Evolutionary conservation across 2,329 filamentous ascomycete genomes (phyloP).

Genomic region (Penicillium sp.): DNA sequence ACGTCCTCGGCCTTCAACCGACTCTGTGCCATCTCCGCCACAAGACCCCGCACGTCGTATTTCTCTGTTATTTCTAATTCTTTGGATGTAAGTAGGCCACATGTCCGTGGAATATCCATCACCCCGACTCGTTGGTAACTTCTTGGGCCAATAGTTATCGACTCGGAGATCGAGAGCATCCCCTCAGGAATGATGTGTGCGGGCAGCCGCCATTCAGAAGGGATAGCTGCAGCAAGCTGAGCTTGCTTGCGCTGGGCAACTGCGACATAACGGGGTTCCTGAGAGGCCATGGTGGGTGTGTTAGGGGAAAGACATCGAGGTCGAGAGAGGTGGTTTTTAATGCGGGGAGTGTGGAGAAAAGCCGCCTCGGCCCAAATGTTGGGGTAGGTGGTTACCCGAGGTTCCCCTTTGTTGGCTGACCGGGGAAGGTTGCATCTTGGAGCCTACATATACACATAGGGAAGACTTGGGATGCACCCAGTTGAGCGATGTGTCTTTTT

Average conservation of each 20-base stretch:
- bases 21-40: conserved; percentile 28
- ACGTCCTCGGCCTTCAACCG: conserved; percentile 40
- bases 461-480: too few relatives aligned
- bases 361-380: conserved; percentile 6
- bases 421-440: too few relatives aligned
- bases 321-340: not conserved
- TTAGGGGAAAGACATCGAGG: not conserved
- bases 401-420: not conserved
- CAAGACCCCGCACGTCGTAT: conserved; percentile 39
- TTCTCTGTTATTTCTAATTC: conserved; percentile 51
- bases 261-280: conserved; percentile 21
- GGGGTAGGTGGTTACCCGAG: not conserved
- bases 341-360: conserved; percentile 16
- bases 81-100: conserved; percentile 43
- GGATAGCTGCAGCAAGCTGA: conserved; percentile 32
- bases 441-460: too few relatives aligned
- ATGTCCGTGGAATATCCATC: conserved; percentile 44
- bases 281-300: conserved; percentile 11
- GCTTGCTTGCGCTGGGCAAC: conserved; percentile 35
- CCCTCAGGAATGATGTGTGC: conserved; percentile 26
- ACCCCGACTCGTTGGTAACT: conserved; percentile 33
- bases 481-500: too few relatives aligned
- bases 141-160: conserved; percentile 25
- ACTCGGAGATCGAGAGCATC: conserved; percentile 31
- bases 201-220: conserved; percentile 34